A percentile compares a stretch with the other conserved stretches of the same genome.
phyloP scores from a whole-genome alignment of 345 rosid genomes.

The Eucalyptus regnans region DNA sequence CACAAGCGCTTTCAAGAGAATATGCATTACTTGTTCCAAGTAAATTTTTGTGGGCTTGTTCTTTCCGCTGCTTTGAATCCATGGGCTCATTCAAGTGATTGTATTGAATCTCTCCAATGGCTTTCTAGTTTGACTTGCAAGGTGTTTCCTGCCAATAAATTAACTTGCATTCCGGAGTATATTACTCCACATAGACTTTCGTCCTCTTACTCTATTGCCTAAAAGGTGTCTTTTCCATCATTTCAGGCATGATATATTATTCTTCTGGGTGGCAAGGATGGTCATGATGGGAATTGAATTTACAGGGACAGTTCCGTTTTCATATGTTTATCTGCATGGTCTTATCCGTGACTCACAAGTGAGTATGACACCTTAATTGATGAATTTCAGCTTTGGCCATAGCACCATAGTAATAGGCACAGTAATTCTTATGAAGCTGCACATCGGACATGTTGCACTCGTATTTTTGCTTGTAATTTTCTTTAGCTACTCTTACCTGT shows the following conservation, averaged over 20 bases:
- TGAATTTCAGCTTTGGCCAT: not conserved
- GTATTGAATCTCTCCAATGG: not conserved
- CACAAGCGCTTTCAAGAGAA: not conserved
- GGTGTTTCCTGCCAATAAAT: not conserved
- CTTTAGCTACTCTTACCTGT: not conserved
- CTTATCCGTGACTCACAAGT: constrained; percentile 91
- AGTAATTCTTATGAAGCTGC: not conserved
- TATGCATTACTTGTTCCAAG: not conserved
- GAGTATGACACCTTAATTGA: constrained; percentile 7
- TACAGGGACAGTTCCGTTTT: constrained; percentile 90
- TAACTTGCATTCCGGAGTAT: not conserved
- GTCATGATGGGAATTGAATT: constrained; percentile 98
- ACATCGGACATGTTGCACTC: not conserved
- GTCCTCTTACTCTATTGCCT: not conserved
- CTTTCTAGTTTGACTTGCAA: not conserved
- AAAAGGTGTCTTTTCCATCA: not conserved
- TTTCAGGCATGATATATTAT: constrained; percentile 95
- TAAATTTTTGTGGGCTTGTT: not conserved
- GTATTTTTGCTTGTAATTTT: not conserved
- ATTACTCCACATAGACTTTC: not conserved
- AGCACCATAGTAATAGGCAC: not conserved
- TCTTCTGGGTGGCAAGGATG: constrained; percentile 99
- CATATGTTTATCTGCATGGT: constrained; percentile 87
- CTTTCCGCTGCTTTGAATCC: not conserved
- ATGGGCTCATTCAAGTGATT: not conserved